Conservation (phyloP, 2,329 filamentous ascomycete genomes). For the Monilinia laxa region DNA sequence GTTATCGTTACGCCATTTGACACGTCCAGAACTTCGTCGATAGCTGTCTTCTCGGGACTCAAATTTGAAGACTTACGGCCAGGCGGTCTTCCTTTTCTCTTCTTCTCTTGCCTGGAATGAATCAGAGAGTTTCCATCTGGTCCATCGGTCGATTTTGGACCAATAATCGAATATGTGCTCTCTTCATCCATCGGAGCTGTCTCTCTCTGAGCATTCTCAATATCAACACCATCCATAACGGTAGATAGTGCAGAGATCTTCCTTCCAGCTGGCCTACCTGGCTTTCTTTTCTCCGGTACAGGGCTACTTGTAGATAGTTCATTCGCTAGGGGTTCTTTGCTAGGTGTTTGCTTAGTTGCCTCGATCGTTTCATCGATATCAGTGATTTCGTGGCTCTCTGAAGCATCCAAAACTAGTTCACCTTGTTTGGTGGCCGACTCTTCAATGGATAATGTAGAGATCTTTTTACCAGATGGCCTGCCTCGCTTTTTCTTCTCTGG, state of each 20-base stretch:
- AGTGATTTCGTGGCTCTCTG: background rate
- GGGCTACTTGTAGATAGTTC: background rate
- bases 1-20: background rate
- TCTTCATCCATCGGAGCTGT: background rate
- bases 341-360: background rate
- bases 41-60: background rate
- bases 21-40: background rate
- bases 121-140: background rate
- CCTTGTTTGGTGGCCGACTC: background rate
- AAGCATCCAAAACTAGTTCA: background rate
- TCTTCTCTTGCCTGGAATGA: background rate
- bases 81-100: background rate
- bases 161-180: background rate
- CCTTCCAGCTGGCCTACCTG: background rate
- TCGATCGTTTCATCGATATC: background rate
- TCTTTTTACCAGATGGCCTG: background rate
- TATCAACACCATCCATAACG: background rate
- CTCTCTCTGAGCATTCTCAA: background rate
- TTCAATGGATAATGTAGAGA: background rate
- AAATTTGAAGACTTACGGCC: slow-evolving; percentile 1
- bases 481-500: background rate
- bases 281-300: background rate
- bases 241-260: background rate
- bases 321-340: background rate
- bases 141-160: background rate